Conservation (phyloP, 768 basidiomycete genomes). For the Boletellus ananas region DNA sequence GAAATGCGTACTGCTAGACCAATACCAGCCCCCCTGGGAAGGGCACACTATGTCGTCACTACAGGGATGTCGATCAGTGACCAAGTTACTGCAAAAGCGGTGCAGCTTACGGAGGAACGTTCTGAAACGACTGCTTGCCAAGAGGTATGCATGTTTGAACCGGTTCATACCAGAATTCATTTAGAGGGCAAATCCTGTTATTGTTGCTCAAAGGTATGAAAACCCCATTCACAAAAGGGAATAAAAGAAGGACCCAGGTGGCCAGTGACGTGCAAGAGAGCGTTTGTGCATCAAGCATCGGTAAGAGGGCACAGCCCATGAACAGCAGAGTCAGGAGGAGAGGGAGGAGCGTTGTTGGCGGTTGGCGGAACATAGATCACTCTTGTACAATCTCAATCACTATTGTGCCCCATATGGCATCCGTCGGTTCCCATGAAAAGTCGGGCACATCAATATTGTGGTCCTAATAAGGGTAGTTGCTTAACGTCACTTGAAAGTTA, state of each 20-base stretch:
- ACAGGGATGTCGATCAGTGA: too few relatives aligned
- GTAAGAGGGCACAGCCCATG: constrained; percentile 6
- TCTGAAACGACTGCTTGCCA: neutral
- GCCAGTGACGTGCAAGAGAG: neutral
- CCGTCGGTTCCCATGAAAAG: too few relatives aligned
- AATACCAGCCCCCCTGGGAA: too few relatives aligned
- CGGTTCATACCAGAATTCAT: constrained; percentile 17
- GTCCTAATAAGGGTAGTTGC: too few relatives aligned
- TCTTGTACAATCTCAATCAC: too few relatives aligned
- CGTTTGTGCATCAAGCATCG: too few relatives aligned
- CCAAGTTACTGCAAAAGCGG: too few relatives aligned
- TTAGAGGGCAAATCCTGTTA: constrained; percentile 10
- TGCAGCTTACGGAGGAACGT: constrained; percentile 3
- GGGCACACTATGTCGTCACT: too few relatives aligned
- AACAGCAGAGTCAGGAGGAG: neutral
- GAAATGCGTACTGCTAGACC: too few relatives aligned
- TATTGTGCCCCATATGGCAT: too few relatives aligned
- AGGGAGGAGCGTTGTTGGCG: neutral
- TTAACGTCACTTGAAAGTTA: neutral
- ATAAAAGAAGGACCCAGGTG: neutral
- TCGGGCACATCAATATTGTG: too few relatives aligned
- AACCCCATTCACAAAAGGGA: constrained; percentile 7
- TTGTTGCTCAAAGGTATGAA: neutral
- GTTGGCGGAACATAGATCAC: too few relatives aligned
- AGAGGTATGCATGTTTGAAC: constrained; percentile 6